phyloP scores from a whole-genome alignment of 495 filamentous ascomycete genomes.

The Talaromyces adpressus region DNA sequence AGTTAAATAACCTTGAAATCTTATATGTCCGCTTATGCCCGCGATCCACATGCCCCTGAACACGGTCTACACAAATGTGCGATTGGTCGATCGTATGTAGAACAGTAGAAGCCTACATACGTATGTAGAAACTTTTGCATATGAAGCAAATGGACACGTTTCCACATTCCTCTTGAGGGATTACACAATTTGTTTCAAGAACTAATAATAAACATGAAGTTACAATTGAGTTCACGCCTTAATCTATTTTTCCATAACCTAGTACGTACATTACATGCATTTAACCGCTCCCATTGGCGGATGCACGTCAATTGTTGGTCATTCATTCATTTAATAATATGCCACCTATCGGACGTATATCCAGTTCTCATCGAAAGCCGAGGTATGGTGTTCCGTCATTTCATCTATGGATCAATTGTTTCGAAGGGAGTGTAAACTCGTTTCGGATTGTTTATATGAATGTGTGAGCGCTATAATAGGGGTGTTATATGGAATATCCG shows the following conservation, averaged over 20 bases:
- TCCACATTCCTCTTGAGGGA: not conserved
- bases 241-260: not conserved
- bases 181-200: not conserved
- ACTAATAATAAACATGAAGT: not conserved
- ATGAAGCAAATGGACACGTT: not conserved
- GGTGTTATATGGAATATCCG: not conserved
- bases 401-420: not conserved
- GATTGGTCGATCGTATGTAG: not conserved
- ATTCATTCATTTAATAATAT: not conserved
- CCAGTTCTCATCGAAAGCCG: not conserved
- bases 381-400: not conserved
- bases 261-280: not conserved
- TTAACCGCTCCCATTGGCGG: not conserved
- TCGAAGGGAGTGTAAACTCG: not conserved
- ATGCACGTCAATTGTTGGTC: not conserved
- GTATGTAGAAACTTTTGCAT: not conserved
- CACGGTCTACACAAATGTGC: not conserved
- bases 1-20: not conserved
- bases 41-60: not conserved
- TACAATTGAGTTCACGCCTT: not conserved
- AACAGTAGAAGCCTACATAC: not conserved
- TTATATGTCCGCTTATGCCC: not conserved
- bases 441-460: not conserved
- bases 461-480: not conserved
- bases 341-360: not conserved